These are phyloP conservation scores for Fusarium mangiferae DNA, from an alignment of 2,329 filamentous ascomycete species.

Conservation along the genomic window DNA sequence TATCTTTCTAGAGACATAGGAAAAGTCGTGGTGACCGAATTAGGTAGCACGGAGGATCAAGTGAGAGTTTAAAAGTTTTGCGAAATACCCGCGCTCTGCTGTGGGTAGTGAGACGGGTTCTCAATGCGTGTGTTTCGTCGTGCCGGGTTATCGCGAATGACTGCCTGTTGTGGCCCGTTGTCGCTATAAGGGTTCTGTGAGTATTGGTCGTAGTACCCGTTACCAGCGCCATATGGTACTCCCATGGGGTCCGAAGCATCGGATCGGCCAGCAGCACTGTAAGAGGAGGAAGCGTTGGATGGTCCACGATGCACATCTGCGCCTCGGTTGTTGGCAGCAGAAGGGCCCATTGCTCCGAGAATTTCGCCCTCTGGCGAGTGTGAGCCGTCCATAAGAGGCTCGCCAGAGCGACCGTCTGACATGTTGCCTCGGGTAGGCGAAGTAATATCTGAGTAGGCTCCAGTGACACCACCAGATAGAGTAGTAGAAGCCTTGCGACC, in stretches of 20 bases:
- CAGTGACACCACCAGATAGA: slow-evolving; percentile 77
- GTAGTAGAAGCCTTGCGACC: slow-evolving; percentile 90
- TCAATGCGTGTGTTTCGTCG: slow-evolving; percentile 95
- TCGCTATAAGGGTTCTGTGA: slow-evolving; percentile 65
- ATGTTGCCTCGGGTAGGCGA: slow-evolving; percentile 71
- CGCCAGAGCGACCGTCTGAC: slow-evolving; percentile 77
- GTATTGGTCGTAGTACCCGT: slow-evolving; percentile 69
- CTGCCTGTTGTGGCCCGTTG: slow-evolving; percentile 60
- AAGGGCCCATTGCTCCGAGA: slow-evolving; percentile 82
- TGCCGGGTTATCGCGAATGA: slow-evolving; percentile 93
- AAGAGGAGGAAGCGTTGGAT: slow-evolving; percentile 96
- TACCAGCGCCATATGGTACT: slow-evolving; percentile 58
- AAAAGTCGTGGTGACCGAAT: slow-evolving; percentile 26
- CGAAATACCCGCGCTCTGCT: slow-evolving; percentile 93
- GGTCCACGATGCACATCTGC: slow-evolving; percentile 85
- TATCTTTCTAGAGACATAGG: slow-evolving; percentile 41
- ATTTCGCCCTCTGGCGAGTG: slow-evolving; percentile 80
- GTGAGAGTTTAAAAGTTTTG: slow-evolving; percentile 83
- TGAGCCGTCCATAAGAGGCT: slow-evolving; percentile 65
- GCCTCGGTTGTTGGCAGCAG: slow-evolving; percentile 70
- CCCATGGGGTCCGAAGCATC: slow-evolving; percentile 69
- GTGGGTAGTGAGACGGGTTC: slow-evolving; percentile 86
- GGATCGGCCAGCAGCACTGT: slow-evolving; percentile 84
- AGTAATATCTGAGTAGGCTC: slow-evolving; percentile 77
- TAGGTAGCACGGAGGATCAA: not conserved